Conservation (phyloP, 1,139 yeast species). For the Geotrichum siamense region DNA sequence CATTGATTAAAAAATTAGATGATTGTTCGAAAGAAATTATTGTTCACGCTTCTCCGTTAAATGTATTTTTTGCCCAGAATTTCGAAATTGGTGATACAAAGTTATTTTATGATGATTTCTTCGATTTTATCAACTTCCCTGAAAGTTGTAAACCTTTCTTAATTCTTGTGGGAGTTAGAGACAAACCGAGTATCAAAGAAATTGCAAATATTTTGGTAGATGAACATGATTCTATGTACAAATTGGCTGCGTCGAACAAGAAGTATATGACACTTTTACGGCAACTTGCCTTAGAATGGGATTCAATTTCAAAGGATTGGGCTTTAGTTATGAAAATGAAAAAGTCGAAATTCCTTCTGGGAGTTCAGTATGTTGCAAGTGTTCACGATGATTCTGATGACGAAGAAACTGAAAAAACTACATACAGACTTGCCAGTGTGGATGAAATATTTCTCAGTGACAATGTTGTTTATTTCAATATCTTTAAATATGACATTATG, state of each 20-base stretch:
- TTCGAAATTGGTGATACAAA: slow-evolving; percentile 16
- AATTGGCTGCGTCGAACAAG: slow-evolving; percentile 25
- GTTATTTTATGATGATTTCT: slow-evolving; percentile 28
- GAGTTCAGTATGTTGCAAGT: slow-evolving; percentile 20
- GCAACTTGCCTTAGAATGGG: slow-evolving; percentile 29
- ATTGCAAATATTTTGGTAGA: slow-evolving; percentile 29
- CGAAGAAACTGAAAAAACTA: slow-evolving; percentile 11
- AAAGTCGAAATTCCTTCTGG: slow-evolving; percentile 31
- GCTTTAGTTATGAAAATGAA: slow-evolving; percentile 29
- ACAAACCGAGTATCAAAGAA: slow-evolving; percentile 33
- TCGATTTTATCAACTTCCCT: slow-evolving; percentile 29
- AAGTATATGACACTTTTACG: slow-evolving; percentile 29
- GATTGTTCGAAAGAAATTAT: slow-evolving; percentile 1
- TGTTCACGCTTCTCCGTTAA: slow-evolving; percentile 22
- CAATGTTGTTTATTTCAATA: slow-evolving; percentile 35
- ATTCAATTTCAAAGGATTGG: slow-evolving; percentile 21
- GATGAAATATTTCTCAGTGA: slow-evolving; percentile 35
- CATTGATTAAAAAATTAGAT: slow-evolving; percentile 20
- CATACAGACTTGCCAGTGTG: slow-evolving; percentile 26
- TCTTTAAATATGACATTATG: slow-evolving; percentile 31
- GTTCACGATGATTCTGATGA: slow-evolving; percentile 12
- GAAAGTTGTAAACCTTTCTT: slow-evolving; percentile 31
- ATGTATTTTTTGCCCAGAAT: slow-evolving; percentile 23
- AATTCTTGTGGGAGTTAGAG: slow-evolving; percentile 32
- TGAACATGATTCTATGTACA: slow-evolving; percentile 31